Percentiles rank a stretch among this genome's conserved stretches.
These are phyloP conservation scores for Botrytis porri DNA, from an alignment of 2,329 filamentous ascomycete species.

Conservation along the genomic window DNA sequence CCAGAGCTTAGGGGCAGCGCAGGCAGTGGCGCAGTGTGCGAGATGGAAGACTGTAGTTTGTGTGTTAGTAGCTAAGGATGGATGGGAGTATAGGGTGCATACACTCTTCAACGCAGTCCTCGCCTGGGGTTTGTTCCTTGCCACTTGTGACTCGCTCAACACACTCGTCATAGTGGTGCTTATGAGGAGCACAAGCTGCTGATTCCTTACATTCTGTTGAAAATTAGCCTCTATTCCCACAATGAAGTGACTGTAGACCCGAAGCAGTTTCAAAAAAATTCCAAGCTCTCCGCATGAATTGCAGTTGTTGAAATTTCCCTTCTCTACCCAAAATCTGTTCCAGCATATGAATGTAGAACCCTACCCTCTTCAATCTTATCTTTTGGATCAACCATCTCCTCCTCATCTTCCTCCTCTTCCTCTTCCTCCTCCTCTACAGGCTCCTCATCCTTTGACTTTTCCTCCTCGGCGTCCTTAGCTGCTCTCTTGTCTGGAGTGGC, in stretches of 20 bases:
- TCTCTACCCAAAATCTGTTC: neutral
- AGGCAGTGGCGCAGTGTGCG: slow-evolving; percentile 88
- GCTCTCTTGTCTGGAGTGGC: slow-evolving; percentile 34
- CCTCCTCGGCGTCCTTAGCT: slow-evolving; percentile 40
- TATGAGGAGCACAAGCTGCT: slow-evolving; percentile 76
- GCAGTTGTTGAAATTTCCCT: neutral
- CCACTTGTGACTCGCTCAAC: slow-evolving; percentile 80
- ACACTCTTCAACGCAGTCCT: slow-evolving; percentile 99
- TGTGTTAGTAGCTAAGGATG: neutral
- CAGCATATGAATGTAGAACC: slow-evolving; percentile 41
- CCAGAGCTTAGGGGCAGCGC: slow-evolving; percentile 96
- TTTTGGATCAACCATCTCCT: slow-evolving; percentile 82
- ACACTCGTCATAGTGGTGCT: slow-evolving; percentile 99
- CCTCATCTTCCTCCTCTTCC: slow-evolving; percentile 60
- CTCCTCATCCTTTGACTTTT: slow-evolving; percentile 41
- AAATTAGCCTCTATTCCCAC: slow-evolving; percentile 23
- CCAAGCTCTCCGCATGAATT: neutral
- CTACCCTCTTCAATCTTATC: slow-evolving; percentile 88
- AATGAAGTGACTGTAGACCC: neutral
- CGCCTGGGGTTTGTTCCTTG: slow-evolving; percentile 66
- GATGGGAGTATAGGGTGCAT: slow-evolving; percentile 47
- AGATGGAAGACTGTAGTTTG: slow-evolving; percentile 87
- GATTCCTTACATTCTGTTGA: slow-evolving; percentile 82
- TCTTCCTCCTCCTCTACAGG: slow-evolving; percentile 47
- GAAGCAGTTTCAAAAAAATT: neutral